Conservation (phyloP, 2,329 filamentous ascomycete species). For the Pyrenochaeta sp. region DNA sequence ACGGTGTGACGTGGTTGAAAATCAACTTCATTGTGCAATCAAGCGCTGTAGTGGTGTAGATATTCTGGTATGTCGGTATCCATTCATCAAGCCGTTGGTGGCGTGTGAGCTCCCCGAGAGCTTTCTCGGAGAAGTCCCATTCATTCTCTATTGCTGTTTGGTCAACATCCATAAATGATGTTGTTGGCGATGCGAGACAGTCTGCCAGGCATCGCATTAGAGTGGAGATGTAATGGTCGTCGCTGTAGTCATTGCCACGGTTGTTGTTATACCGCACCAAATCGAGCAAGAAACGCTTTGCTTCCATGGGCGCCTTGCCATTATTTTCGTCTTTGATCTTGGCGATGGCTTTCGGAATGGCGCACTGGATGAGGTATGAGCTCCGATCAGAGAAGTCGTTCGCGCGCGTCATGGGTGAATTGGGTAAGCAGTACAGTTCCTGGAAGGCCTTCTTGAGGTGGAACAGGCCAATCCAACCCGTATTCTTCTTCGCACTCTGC, state of each 20-base stretch:
- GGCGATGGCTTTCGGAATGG: constrained; percentile 82
- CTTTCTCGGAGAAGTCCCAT: constrained; percentile 62
- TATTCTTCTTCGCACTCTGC: constrained; percentile 66
- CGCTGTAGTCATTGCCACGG: constrained; percentile 84
- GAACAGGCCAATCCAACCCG: constrained; percentile 78
- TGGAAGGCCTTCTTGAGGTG: constrained; percentile 88
- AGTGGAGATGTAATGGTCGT: constrained; percentile 85
- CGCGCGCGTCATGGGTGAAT: constrained; percentile 78
- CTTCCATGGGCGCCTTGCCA: constrained; percentile 78
- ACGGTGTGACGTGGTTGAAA: constrained; percentile 59
- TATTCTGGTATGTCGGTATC: constrained; percentile 70
- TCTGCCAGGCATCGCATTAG: constrained; percentile 72
- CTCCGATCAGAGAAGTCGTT: constrained; percentile 92
- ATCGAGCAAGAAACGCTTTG: constrained; percentile 85
- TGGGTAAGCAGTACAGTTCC: constrained; percentile 84
- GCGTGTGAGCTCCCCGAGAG: constrained; percentile 67
- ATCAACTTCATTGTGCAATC: constrained; percentile 65
- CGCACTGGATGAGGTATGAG: constrained; percentile 82
- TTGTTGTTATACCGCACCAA: constrained; percentile 96
- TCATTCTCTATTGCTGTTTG: constrained; percentile 56
- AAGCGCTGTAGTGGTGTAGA: constrained; percentile 68
- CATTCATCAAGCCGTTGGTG: constrained; percentile 71
- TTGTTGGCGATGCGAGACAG: constrained; percentile 52
- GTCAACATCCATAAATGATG: too few species aligned
- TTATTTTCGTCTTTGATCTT: constrained; percentile 76